phyloP scores from a whole-genome alignment of 805 yeast genomes.

The Saccharomycopsis sp. region DNA sequence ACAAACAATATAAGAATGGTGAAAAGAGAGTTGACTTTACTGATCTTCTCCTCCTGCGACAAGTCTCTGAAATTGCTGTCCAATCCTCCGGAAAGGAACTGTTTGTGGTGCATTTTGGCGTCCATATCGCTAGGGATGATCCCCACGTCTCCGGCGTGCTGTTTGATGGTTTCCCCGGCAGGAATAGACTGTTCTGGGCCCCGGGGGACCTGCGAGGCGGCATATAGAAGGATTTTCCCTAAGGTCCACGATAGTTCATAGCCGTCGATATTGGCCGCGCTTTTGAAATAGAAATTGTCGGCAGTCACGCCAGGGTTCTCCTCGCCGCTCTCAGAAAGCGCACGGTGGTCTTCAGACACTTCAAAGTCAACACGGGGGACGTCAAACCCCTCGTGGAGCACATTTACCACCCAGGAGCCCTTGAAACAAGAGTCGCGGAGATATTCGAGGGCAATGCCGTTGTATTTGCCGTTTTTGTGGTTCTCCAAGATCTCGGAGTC shows the following conservation, averaged over 20 bases:
- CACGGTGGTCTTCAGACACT: slow-evolving; percentile 19
- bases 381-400: slow-evolving; percentile 87
- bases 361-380: slow-evolving; percentile 68
- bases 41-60: slow-evolving; percentile 9
- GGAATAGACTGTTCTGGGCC: not conserved
- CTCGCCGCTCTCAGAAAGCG: slow-evolving; percentile 14
- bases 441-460: slow-evolving; percentile 47
- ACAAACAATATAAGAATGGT: slow-evolving; percentile 2
- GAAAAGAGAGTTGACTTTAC: slow-evolving; percentile 13
- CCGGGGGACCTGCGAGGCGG: slow-evolving; percentile 54
- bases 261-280: slow-evolving; percentile 74
- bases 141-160: slow-evolving; percentile 11
- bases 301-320: slow-evolving; percentile 25
- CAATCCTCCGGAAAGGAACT: slow-evolving; percentile 16
- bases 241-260: slow-evolving; percentile 92
- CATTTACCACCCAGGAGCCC: slow-evolving; percentile 87
- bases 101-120: slow-evolving; percentile 6
- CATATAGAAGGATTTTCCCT: slow-evolving; percentile 79
- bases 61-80: slow-evolving; percentile 11
- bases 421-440: slow-evolving; percentile 83
- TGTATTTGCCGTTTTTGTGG: slow-evolving; percentile 48
- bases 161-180: too few relatives aligned
- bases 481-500: slow-evolving; percentile 39
- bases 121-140: slow-evolving; percentile 17
- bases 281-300: slow-evolving; percentile 61